Evolutionary conservation across 768 basidiomycete species (phyloP), one percentile per base, ranked within the genome.

Genomic region (Filobasidium wieringae): DNA sequence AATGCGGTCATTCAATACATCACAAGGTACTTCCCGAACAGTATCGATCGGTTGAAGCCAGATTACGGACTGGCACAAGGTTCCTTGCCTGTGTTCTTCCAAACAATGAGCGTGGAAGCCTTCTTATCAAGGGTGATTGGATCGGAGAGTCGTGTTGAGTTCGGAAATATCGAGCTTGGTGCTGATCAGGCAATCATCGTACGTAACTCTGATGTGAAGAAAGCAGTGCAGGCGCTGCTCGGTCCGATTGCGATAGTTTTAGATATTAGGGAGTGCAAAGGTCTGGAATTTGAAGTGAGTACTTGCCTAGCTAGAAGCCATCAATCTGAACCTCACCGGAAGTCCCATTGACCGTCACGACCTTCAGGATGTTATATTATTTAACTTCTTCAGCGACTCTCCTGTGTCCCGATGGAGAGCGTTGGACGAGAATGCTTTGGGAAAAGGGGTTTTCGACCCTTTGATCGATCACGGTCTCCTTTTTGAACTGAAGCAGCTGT

Each of bases 241-340:
- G 50, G 50, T 27, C 32, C 24, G 5, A 3, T 15, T 15, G 50
- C 50, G 15, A 34, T 51, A 15, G 11, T 51, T 4, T 15, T 34
- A n/a, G 50, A 47, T 24, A 47, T 51, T 8, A 51, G 17, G n/a
- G 50, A 51, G 17, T 30, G 27, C 32, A 51, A 51, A 31, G 50
- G 50, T 4, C n/a, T 51, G 5, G 50, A 51, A 51, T 51, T 51
- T 24, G 50, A 51, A 6, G 50, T 31, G 27, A 51, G 50, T 51
- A 27, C 9, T 31, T 29, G 7, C 30, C 24, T 6, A 9, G 7
- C 30, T 15, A 22, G 9, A 11, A 11, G 9, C 24, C 8, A 51
- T 32, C 49, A 6, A 51, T 8, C 11, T 32, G n/a, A n/a, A n/a
- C n/a, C n/a, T n/a, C n/a, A n/a, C n/a, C n/a, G n/a, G n/a, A n/a